Evolutionary conservation across 192 early-diverging fungal species (phyloP).

Genomic region (Coemansia sp.): DNA sequence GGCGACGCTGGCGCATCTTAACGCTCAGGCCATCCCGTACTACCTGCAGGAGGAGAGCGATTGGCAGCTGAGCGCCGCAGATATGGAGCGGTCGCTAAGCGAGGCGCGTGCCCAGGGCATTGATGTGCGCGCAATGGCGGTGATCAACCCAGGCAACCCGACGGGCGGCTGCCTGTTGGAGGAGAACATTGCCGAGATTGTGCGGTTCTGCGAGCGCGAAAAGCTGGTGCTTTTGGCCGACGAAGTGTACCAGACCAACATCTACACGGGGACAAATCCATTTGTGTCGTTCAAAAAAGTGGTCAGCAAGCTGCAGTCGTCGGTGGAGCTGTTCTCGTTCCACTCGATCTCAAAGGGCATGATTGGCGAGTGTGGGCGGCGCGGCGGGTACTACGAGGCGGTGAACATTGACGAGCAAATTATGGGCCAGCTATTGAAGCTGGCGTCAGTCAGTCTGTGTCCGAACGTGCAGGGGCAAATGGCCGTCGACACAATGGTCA

Average conservation of each 20-base stretch:
- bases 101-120: conserved; percentile 67
- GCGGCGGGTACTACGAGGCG: conserved; percentile 98
- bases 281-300: conserved; percentile 98
- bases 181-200: conserved; percentile 86
- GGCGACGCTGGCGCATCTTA: conserved; percentile 81
- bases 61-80: conserved; percentile 74
- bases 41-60: conserved; percentile 83
- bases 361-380: conserved; percentile 96
- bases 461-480: conserved; percentile 95
- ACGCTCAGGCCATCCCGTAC: conserved; percentile 89
- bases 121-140: conserved; percentile 91
- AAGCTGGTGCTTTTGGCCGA: conserved; percentile 87
- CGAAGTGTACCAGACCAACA: conserved; percentile 98
- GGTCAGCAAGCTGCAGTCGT: conserved; percentile 69
- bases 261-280: conserved; percentile 77
- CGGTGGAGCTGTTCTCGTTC: conserved; percentile 91
- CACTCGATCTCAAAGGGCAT: conserved; percentile 97
- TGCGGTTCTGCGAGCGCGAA: conserved; percentile 83
- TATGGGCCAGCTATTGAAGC: conserved; percentile 87
- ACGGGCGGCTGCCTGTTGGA: conserved; percentile 85
- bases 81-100: conserved; percentile 64
- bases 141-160: conserved; percentile 99
- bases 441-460: conserved; percentile 89
- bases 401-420: conserved; percentile 72
- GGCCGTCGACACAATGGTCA: conserved; percentile 91